Percentiles rank a stretch among this genome's conserved stretches.
Evolutionary conservation across 345 rosid genomes (phyloP).

Genomic region (Euclidium syriacum): DNA sequence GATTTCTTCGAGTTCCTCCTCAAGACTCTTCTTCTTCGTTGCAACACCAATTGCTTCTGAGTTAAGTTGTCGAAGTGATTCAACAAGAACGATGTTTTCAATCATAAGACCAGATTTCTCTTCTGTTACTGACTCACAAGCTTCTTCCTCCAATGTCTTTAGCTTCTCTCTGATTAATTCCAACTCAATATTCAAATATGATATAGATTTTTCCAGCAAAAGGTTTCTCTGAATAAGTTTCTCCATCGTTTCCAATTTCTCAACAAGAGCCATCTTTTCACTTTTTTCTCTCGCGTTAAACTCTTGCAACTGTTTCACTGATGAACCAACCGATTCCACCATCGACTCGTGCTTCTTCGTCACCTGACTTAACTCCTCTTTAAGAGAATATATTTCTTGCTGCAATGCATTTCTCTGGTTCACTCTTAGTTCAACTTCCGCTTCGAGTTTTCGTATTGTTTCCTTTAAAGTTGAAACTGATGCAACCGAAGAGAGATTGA

Average conservation of each 20-base stretch:
- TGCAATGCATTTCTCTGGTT: conserved; percentile 85
- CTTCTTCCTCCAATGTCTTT: conserved; percentile 53
- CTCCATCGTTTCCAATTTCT: conserved; percentile 66
- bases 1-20: conserved; percentile 40
- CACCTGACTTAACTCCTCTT: conserved; percentile 67
- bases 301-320: conserved; percentile 54
- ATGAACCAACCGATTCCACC: conserved; percentile 54
- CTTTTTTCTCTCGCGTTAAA: conserved; percentile 37
- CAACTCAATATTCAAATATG: conserved; percentile 70
- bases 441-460: conserved; percentile 72
- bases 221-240: conserved; percentile 64
- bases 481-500: conserved; percentile 43
- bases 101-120: conserved; percentile 57
- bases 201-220: conserved; percentile 68
- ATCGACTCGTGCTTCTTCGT: conserved; percentile 46
- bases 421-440: conserved; percentile 74
- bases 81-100: conserved; percentile 56
- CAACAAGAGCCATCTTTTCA: conserved; percentile 49
- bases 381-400: conserved; percentile 80
- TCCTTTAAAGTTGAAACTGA: conserved; percentile 59
- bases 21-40: conserved; percentile 39
- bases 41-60: conserved; percentile 48
- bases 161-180: conserved; percentile 60
- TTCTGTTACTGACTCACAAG: conserved; percentile 48
- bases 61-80: conserved; percentile 56